phyloP scores from a whole-genome alignment of 306 rosid species.

The Citrullus amarus region DNA sequence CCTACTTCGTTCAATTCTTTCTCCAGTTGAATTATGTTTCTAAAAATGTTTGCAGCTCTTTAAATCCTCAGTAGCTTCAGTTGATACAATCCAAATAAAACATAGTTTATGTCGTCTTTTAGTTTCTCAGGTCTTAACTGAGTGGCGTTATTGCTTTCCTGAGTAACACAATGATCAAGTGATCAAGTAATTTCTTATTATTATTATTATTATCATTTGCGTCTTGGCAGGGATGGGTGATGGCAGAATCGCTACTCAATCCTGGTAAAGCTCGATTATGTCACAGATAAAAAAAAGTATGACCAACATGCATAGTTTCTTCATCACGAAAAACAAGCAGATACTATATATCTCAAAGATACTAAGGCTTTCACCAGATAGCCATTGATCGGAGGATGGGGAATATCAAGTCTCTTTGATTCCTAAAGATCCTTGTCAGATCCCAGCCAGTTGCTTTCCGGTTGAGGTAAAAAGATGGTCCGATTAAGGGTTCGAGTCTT shows the following conservation, averaged over 20 bases:
- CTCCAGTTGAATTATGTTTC: neutral
- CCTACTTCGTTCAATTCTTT: neutral
- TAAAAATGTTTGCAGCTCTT: neutral
- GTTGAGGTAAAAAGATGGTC: neutral
- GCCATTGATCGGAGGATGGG: neutral
- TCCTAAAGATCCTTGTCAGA: neutral
- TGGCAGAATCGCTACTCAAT: slow-evolving; percentile 87
- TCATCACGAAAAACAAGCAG: neutral
- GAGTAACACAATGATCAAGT: neutral
- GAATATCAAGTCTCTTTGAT: neutral
- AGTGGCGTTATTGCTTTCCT: neutral
- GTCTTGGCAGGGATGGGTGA: slow-evolving; percentile 71
- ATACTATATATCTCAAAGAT: neutral
- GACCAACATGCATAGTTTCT: neutral
- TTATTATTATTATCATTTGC: neutral
- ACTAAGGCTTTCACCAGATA: neutral
- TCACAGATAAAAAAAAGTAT: slow-evolving; percentile 15
- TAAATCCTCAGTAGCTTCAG: neutral
- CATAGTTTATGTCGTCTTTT: neutral
- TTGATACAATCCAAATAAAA: neutral
- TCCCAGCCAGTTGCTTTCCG: neutral
- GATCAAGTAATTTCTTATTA: neutral
- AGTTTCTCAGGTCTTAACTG: neutral
- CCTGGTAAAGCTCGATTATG: slow-evolving; percentile 88
- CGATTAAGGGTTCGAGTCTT: neutral